Base-by-base conservation (phyloP, 192 early-diverging fungal species). In the Powellomyces hirtus region DNA sequence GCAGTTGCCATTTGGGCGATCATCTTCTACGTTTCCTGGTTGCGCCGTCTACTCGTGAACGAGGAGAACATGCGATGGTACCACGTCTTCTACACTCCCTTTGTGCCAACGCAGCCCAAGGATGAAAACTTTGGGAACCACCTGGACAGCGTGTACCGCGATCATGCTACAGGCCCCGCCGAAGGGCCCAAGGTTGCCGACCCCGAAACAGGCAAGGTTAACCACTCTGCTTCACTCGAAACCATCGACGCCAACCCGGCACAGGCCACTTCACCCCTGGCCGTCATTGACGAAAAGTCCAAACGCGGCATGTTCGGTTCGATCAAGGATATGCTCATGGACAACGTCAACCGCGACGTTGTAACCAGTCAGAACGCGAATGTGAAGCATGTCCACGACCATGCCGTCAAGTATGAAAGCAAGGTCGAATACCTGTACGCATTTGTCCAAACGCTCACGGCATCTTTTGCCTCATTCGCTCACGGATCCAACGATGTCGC, bases 401-500 rank as follows among this genome's bases (percentile, higher is more conserved):
- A 77, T 30, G 88, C 91, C 35, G 80, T 82, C 55, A 80, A 87
- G 68, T 92, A 84, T 59, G 89, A 92, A 45, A 76, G 70, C 56
- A 77, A 89, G 29, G 90, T 88, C 35, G 92, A 94, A 74, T 83
- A 88, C 64, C 80, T 94, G 30, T 94, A 89, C 83, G 91, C 91
- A 2, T 87, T 91, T 73, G 79, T 93, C 38, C 92, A 93, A 69
- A 79, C 92, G 64, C 74, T 89, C 59, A 93, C 92, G 4, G 89
- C 90, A 14, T 84, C 88, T 63, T 87, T 92, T 36, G 88, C 91
- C 29, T 92, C 91, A 64, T 93, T 93, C 75, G 83, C 89, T 18
- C 91, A 94, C 77, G 90, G 91, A 45, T 86, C 87, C 61, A 94
- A 94, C 80, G 91, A 94, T 77, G 89, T 93, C 26, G 84, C 91